These are phyloP conservation scores for Coniochaeta hoffmannii DNA, from an alignment of 2,329 filamentous ascomycete genomes.

Conservation along the genomic window DNA sequence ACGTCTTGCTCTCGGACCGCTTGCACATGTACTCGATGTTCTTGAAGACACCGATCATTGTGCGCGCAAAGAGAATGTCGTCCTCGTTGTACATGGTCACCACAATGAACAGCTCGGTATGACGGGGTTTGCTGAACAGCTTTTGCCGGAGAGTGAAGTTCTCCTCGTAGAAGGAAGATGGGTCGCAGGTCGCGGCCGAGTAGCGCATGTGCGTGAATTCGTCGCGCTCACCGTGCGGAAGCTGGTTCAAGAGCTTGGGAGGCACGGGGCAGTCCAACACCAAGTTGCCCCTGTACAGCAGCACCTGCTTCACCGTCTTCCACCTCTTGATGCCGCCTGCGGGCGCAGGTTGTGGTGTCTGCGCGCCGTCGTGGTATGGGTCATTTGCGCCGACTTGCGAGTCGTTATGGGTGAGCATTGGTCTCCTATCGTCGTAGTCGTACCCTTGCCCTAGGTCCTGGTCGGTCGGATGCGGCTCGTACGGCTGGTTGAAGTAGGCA, in stretches of 20 bases:
- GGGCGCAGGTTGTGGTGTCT: constrained; percentile 31
- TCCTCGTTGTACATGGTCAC: constrained; percentile 99
- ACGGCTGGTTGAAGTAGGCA: constrained; percentile 76
- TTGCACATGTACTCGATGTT: constrained; percentile 99
- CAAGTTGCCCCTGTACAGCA: constrained; percentile 91
- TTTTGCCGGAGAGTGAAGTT: constrained; percentile 88
- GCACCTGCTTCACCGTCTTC: constrained; percentile 99
- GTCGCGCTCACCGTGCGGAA: constrained; percentile 86
- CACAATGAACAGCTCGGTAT: constrained; percentile 94
- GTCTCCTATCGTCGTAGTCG: constrained; percentile 63
- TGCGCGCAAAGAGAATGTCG: constrained; percentile 89
- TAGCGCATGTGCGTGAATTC: constrained; percentile 92
- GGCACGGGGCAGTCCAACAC: constrained; percentile 96
- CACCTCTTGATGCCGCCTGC: constrained; percentile 68
- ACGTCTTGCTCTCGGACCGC: constrained; percentile 87
- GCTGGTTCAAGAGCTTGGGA: constrained; percentile 76
- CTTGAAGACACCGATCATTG: constrained; percentile 96
- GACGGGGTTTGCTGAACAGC: constrained; percentile 83
- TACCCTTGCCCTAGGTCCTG: constrained; percentile 51
- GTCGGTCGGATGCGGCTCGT: constrained; percentile 61
- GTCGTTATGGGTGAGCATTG: constrained; percentile 65
- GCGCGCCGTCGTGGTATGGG: constrained; percentile 37
- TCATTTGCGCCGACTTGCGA: constrained; percentile 31
- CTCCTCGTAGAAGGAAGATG: constrained; percentile 76
- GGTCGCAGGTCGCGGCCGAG: constrained; percentile 90